These are phyloP conservation scores for Cochlearia excelsa DNA, from an alignment of 345 rosid genomes.

Conservation along the genomic window DNA sequence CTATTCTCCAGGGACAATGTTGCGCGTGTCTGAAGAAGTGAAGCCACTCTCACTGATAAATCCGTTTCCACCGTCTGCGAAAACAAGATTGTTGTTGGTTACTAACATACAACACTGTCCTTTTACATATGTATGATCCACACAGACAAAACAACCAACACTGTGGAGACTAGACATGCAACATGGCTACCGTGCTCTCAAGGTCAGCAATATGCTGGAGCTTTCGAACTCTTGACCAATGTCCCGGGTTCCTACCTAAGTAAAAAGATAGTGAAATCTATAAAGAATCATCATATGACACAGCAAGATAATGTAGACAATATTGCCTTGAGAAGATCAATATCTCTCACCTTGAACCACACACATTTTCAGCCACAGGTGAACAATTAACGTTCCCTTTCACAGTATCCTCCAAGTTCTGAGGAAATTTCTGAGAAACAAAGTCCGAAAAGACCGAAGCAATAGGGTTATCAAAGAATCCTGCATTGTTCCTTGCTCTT, in stretches of 20 bases:
- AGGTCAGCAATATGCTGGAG: conserved; percentile 81
- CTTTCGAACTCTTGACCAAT: conserved; percentile 80
- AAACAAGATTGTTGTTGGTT: conserved; percentile 5
- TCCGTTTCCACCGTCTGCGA: conserved; percentile 59
- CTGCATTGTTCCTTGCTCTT: conserved; percentile 44
- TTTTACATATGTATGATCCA: too few species aligned
- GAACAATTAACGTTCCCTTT: conserved; percentile 34
- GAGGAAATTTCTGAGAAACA: conserved; percentile 20
- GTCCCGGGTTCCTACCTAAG: conserved; percentile 59
- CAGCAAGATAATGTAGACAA: conserved; percentile 6
- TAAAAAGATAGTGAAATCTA: conserved; percentile 7
- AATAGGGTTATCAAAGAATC: conserved; percentile 49
- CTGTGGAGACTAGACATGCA: conserved; percentile 43
- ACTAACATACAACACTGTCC: background rate
- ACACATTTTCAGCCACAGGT: conserved; percentile 34
- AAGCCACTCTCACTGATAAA: conserved; percentile 50
- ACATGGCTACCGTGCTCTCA: conserved; percentile 60
- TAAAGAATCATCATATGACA: background rate
- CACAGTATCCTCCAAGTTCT: conserved; percentile 43
- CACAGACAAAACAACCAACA: too few species aligned
- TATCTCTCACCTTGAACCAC: conserved; percentile 46
- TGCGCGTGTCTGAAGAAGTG: conserved; percentile 59
- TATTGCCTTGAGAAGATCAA: background rate
- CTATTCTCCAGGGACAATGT: conserved; percentile 59
- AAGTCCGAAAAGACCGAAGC: conserved; percentile 64